Percentiles rank a stretch among this genome's conserved stretches.
Evolutionary conservation across 371 early-diverging fungal genomes (phyloP).

Genomic region (Mucor piriformis): DNA sequence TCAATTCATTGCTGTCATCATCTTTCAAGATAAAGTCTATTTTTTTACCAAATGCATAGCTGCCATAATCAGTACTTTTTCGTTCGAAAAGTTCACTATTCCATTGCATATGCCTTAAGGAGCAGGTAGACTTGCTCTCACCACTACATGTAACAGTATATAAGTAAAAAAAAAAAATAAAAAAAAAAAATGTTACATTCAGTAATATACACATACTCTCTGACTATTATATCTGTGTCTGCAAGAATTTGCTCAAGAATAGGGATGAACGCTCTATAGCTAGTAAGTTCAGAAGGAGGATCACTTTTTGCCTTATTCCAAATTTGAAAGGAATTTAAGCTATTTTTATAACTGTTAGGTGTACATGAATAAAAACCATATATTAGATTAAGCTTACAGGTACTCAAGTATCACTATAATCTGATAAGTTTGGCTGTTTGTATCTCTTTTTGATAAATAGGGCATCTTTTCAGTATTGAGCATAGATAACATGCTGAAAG

Average conservation of each 20-base stretch:
- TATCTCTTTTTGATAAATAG: too few relatives aligned
- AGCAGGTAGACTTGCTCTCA: background rate
- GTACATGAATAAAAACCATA: too few relatives aligned
- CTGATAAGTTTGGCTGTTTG: too few relatives aligned
- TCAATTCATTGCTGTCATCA: background rate
- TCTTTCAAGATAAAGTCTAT: constrained; percentile 1
- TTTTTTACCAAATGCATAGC: background rate
- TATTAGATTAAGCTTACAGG: too few relatives aligned
- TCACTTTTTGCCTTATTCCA: too few relatives aligned
- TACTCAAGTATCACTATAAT: too few relatives aligned
- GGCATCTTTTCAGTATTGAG: too few relatives aligned
- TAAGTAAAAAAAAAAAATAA: background rate
- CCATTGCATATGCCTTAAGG: background rate
- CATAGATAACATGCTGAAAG: too few relatives aligned
- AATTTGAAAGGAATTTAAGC: too few relatives aligned
- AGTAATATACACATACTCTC: background rate
- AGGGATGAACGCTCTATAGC: too few relatives aligned
- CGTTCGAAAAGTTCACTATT: background rate
- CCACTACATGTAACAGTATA: background rate
- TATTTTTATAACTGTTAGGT: too few relatives aligned
- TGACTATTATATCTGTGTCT: background rate
- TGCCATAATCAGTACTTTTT: background rate
- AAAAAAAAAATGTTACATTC: background rate
- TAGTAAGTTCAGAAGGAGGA: too few relatives aligned
- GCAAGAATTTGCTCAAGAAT: background rate